Evolutionary conservation across 768 basidiomycete genomes (phyloP).

Genomic region (Trichaptum fuscoviolaceum): DNA sequence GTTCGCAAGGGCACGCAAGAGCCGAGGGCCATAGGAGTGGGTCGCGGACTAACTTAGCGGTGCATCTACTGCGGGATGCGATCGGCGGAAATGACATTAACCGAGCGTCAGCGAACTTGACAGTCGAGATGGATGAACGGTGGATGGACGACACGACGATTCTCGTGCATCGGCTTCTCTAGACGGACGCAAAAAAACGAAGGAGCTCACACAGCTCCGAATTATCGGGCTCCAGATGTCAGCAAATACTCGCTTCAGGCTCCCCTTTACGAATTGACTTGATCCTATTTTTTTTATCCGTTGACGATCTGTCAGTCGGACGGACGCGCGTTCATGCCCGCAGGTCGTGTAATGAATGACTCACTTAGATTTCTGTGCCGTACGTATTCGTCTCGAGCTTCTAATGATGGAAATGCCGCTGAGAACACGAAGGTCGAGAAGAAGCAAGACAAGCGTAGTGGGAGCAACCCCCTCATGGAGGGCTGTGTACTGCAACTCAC

Average conservation of each 20-base stretch:
- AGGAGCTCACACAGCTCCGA: background rate
- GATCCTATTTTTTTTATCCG: background rate
- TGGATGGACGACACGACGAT: conserved; percentile 63
- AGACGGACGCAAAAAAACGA: background rate
- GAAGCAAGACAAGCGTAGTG: background rate
- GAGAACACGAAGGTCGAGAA: background rate
- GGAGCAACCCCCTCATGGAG: background rate
- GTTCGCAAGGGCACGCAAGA: background rate
- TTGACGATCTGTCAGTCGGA: background rate
- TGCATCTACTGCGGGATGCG: conserved; percentile 38
- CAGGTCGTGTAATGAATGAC: background rate
- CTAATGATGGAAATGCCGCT: background rate
- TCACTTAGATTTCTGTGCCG: background rate
- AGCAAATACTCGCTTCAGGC: background rate
- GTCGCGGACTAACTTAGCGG: conserved; percentile 24
- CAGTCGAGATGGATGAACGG: conserved; percentile 38
- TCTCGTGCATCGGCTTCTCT: conserved; percentile 24
- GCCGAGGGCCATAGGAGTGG: background rate
- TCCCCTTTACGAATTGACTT: background rate
- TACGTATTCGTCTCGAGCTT: background rate
- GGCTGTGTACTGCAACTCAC: background rate
- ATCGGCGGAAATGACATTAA: conserved; percentile 39
- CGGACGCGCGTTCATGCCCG: background rate
- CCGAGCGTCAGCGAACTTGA: conserved; percentile 39
- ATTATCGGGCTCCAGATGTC: background rate